Base-by-base conservation (phyloP, 2,329 filamentous ascomycete species). In the Fusarium nygamai region DNA sequence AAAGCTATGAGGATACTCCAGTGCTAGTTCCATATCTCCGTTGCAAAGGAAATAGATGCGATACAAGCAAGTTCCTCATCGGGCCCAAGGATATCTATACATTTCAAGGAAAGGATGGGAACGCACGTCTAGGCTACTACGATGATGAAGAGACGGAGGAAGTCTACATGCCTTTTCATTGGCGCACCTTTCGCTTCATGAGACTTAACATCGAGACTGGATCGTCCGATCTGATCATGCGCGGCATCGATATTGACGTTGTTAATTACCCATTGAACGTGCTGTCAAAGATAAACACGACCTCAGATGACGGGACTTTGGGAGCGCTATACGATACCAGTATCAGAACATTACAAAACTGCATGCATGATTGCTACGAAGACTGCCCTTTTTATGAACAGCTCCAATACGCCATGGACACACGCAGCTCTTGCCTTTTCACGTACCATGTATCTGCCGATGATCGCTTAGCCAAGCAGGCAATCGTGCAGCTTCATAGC, bases 301-400 rank as follows among this genome's bases (percentile, higher is more conserved):
- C 9, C 1, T 17, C 39, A 3, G 36, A 61, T 8, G 22, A 22
- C 2, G n/a, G 12, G 1, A 61, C 13, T 1, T 61, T 27, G 20
- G 39, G 8, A 6, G 7, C 48, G 16, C 12, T 64, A 0, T 64
- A 39, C 9, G 29, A 59, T 2, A 64, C 34, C 1, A 64, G 61
- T 24, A 61, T 48, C 20, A 3, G 61, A 20, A 64, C 61, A 5
- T 8, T 61, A 7, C 14, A 17, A 6, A 64, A 64, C 10, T 64
- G 56, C 31, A 64, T 64, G 62, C 44, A 50, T 17, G 62, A 64
- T 10, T 50, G 62, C 11, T 64, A 64, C 10, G 36, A 61, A 19
- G 56, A 64, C 9, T 64, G 56, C 24, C 62, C 62, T 8, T 61
- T 64, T 6, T 64, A 64, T 2, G 56, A 64, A 13, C 62, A 64